phyloP scores from a whole-genome alignment of 495 filamentous ascomycete genomes.

The Tetracladium setigerum region DNA sequence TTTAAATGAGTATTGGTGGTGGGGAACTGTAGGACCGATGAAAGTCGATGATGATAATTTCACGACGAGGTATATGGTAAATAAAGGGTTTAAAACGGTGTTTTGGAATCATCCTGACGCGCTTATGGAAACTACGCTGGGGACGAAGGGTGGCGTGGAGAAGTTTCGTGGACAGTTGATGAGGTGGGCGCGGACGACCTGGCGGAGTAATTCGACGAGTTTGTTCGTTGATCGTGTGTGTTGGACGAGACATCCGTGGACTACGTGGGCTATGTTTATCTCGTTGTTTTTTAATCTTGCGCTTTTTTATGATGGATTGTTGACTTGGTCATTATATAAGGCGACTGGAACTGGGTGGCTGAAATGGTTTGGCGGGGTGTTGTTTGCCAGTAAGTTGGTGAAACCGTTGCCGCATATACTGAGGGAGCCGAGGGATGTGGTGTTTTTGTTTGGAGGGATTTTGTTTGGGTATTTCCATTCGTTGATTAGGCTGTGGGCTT shows the following conservation, averaged over 20 bases:
- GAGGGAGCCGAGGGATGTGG: slow-evolving; percentile 46
- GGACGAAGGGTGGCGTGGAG: slow-evolving; percentile 26
- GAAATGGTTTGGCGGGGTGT: background rate
- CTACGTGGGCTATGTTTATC: slow-evolving; percentile 53
- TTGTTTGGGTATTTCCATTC: slow-evolving; percentile 56
- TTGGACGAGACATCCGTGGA: slow-evolving; percentile 47
- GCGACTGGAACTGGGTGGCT: background rate
- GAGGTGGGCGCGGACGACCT: slow-evolving; percentile 58
- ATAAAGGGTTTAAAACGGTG: slow-evolving; percentile 47
- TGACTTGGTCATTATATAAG: slow-evolving; percentile 29
- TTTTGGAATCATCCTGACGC: slow-evolving; percentile 53
- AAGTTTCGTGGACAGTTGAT: slow-evolving; percentile 54
- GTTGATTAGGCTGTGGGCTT: slow-evolving; percentile 52
- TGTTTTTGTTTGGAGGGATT: slow-evolving; percentile 45
- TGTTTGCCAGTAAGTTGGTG: slow-evolving; percentile 40
- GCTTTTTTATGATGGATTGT: slow-evolving; percentile 42
- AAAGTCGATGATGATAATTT: slow-evolving; percentile 67
- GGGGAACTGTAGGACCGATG: slow-evolving; percentile 31
- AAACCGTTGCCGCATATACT: slow-evolving; percentile 51
- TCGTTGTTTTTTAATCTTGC: slow-evolving; percentile 53
- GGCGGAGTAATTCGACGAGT: slow-evolving; percentile 52
- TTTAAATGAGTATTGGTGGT: slow-evolving; percentile 47
- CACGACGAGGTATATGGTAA: slow-evolving; percentile 55
- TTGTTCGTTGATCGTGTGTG: slow-evolving; percentile 39
- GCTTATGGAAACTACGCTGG: slow-evolving; percentile 53